Evolutionary conservation across 106 monocot species (phyloP), one percentile per base, ranked within the genome.

Genomic region (Chionographis japonica): DNA sequence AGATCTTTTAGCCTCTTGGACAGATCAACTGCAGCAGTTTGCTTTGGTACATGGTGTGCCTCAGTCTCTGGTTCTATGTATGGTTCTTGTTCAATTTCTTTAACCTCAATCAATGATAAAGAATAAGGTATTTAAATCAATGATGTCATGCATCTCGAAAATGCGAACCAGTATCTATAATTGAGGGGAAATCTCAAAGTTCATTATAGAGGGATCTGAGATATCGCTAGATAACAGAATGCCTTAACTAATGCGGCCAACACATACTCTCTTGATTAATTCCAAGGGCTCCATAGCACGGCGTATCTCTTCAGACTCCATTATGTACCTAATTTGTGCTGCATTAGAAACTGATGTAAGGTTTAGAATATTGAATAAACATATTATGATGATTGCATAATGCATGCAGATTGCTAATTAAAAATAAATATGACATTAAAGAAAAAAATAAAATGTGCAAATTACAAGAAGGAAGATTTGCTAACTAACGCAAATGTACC

Each of bases 231-330:
- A 46, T 46, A 6, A 46, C 9, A 46, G 46, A 46, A 10, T 58
- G 36, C 9, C 54, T 20, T 27, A 27, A 27, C 27, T 27, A 27
- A 27, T 27, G 27, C 27, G 1, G 27, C 1, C 27, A 27, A 27
- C 27, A 56, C 89, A 78, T 81, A 93, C 93, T 81, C 93, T 83
- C 71, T 79, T 89, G 18, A 93, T 93, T 43, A 93, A 79, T 61
- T 89, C 81, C 53, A 79, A 3, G 19, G 93, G 93, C 53, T 81
- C 89, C 93, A 89, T 77, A 8, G 86, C 76, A 13, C 68, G 86
- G 14, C 93, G 86, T 36, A 93, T 74, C 68, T 89, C 78, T 54
- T 89, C 84, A 16, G 89, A 89, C 65, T 93, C 93, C 86, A 68
- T 67, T 8, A 81, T 72, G 66, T 81, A 84, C 54, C 42, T 75